Base-by-base conservation (phyloP, 768 basidiomycete species). In the Mycena vulgaris region DNA sequence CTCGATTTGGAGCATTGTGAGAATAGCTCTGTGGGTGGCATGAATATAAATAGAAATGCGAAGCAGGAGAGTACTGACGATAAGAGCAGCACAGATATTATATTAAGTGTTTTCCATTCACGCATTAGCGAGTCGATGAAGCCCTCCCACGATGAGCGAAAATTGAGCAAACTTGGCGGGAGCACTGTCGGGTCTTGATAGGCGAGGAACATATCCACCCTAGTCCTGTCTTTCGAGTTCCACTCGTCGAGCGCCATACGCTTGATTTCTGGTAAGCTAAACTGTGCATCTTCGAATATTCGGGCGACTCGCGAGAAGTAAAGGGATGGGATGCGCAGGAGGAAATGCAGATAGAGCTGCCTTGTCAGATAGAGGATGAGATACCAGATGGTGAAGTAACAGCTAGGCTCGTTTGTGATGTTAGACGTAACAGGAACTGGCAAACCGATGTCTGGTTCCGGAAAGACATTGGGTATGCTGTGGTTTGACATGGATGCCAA, bases 71-170 rank as follows among this genome's bases (percentile, higher is more conserved):
- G 21, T 3, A 68, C 74, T 33, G 40, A 70, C 74, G 71, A 72
- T 28, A 76, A 21, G 8, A 76, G 23, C 55, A 90, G 74, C 5
- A 63, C 71, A 21, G 69, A 61, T 23, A 73, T 40, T 16, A 75
- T 27, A 52, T 73, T 72, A 16, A 72, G 30, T 16, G 68, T 73
- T 39, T 70, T 72, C 66, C 66, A 72, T 39, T 73, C 74, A 9
- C 87, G 82, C 70, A 88, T 68, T 27, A 89, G 76, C 0, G 86
- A 83, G 52, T 89, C 88, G 14, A 90, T 81, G 68, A 90, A 89
- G 1, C 69, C 73, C 77, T 90, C 89, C 89, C 90, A 90, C 1
- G 84, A 85, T 13, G 79, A 74, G 69, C 86, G 87, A 77, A 90
- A 90, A 40, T 85, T 77, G 11, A 84, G 72, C 31, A 89, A 74